A percentile compares a stretch with the other conserved stretches of the same genome.
These are phyloP conservation scores for Cubamyces sp. DNA, from an alignment of 768 basidiomycete genomes.

Conservation along the genomic window DNA sequence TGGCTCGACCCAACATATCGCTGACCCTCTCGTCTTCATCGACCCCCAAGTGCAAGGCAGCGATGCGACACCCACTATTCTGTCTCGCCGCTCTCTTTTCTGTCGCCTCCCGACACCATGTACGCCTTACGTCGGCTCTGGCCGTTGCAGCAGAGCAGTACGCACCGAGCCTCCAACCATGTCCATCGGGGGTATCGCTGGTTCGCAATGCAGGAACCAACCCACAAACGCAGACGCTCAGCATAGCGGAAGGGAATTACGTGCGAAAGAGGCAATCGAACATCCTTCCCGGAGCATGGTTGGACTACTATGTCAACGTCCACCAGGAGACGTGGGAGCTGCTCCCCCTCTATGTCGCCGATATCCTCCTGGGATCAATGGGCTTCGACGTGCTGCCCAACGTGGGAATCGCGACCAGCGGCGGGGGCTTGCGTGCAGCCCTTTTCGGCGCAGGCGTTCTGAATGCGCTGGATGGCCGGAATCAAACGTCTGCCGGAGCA, in stretches of 20 bases:
- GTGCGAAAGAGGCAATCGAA: conserved; percentile 37
- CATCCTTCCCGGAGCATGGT: conserved; percentile 46
- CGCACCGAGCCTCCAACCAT: conserved; percentile 25
- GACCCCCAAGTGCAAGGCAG: too few species aligned
- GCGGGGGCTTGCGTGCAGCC: conserved; percentile 62
- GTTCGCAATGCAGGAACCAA: conserved; percentile 23
- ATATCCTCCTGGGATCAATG: conserved; percentile 32
- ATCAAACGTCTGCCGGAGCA: conserved; percentile 42
- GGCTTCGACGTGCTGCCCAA: conserved; percentile 35
- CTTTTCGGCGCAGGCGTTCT: conserved; percentile 56
- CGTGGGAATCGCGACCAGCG: conserved; percentile 55
- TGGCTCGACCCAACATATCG: too few species aligned
- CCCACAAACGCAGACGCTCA: conserved; percentile 39
- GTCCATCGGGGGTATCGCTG: conserved; percentile 28
- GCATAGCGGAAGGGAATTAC: conserved; percentile 42
- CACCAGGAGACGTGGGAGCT: conserved; percentile 18
- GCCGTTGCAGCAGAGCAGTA: conserved; percentile 25
- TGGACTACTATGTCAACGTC: conserved; percentile 43
- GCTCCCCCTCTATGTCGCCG: conserved; percentile 41
- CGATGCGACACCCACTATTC: too few species aligned
- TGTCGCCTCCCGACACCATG: not conserved
- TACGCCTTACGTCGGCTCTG: conserved; percentile 8
- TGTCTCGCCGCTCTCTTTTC: not conserved
- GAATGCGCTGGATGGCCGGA: conserved; percentile 54
- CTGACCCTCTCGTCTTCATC: too few species aligned